phyloP scores from a whole-genome alignment of 306 rosid genomes.

The Quercus dentata region DNA sequence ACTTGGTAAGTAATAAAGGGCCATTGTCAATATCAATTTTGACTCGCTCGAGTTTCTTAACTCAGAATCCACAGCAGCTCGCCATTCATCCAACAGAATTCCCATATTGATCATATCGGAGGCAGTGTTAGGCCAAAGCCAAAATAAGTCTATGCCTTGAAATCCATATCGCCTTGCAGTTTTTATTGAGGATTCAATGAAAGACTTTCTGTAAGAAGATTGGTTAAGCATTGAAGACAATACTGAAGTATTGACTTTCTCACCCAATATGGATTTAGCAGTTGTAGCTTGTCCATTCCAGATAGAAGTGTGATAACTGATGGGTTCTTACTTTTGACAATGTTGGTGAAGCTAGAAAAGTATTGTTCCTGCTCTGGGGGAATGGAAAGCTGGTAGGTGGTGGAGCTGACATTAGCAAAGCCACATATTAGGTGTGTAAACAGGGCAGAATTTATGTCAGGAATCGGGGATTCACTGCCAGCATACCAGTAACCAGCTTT shows the following conservation, averaged over 20 bases:
- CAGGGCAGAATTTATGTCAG: slow-evolving; percentile 16
- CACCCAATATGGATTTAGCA: background rate
- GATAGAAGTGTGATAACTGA: slow-evolving; percentile 17
- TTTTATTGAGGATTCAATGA: slow-evolving; percentile 28
- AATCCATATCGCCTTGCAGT: slow-evolving; percentile 29
- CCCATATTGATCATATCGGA: slow-evolving; percentile 8
- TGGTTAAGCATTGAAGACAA: slow-evolving; percentile 16
- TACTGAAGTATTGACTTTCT: slow-evolving; percentile 3
- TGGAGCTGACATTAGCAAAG: slow-evolving; percentile 13
- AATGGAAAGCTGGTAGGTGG: slow-evolving; percentile 9
- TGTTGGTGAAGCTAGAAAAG: slow-evolving; percentile 24
- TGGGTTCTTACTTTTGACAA: slow-evolving; percentile 27
- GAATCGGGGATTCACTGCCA: background rate
- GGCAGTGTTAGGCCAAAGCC: slow-evolving; percentile 16
- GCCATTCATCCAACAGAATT: slow-evolving; percentile 18
- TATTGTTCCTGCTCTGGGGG: background rate
- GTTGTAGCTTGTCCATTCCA: slow-evolving; percentile 10
- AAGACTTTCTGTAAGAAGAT: slow-evolving; percentile 13
- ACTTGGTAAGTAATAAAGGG: slow-evolving; percentile 27
- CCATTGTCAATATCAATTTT: slow-evolving; percentile 39
- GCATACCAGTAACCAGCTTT: slow-evolving; percentile 18
- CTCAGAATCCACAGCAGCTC: slow-evolving; percentile 38
- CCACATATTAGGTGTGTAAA: slow-evolving; percentile 30
- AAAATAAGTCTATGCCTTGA: slow-evolving; percentile 21
- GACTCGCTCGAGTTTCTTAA: slow-evolving; percentile 20